These are phyloP conservation scores for Neurospora tetrasperma DNA, from an alignment of 495 filamentous ascomycete genomes.

Conservation along the genomic window DNA sequence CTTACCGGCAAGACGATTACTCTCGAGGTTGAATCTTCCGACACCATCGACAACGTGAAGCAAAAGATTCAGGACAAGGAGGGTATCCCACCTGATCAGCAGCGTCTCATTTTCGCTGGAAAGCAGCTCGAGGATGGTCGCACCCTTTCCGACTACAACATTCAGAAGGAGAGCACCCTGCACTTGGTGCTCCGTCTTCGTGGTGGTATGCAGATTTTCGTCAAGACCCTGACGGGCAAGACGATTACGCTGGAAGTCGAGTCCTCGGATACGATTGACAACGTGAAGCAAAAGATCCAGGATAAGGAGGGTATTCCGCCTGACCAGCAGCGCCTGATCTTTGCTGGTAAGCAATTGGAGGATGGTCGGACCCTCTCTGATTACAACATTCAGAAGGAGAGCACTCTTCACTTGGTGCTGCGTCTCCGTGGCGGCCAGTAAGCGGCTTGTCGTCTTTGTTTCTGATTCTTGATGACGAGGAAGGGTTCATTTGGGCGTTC, in stretches of 20 bases:
- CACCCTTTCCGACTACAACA: constrained; percentile 97
- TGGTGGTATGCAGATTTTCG: constrained; percentile 96
- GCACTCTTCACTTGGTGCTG: constrained; percentile 77
- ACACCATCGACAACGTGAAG: constrained; percentile 95
- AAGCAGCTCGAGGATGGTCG: constrained; percentile 71
- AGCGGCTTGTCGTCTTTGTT: constrained; percentile 13
- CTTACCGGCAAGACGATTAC: constrained; percentile 92
- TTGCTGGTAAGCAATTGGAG: constrained; percentile 84
- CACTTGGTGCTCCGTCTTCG: constrained; percentile 94
- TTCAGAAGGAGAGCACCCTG: constrained; percentile 97
- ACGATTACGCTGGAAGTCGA: constrained; percentile 88
- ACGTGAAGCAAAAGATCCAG: constrained; percentile 88
- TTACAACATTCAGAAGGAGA: constrained; percentile 94
- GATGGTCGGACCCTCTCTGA: constrained; percentile 76
- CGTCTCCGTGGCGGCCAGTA: constrained; percentile 80
- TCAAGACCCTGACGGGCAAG: constrained; percentile 89
- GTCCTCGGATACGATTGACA: constrained; percentile 83
- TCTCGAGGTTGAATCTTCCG: constrained; percentile 78
- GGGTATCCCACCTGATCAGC: constrained; percentile 97
- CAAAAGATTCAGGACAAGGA: constrained; percentile 98
- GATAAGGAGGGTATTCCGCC: constrained; percentile 88
- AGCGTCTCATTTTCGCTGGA: constrained; percentile 97
- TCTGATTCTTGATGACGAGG: constrained; percentile 12
- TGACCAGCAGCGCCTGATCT: constrained; percentile 83
- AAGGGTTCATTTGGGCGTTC: background rate